Evolutionary conservation across 768 basidiomycete species (phyloP), one percentile per base, ranked within the genome.

Genomic region (Hygrocybe coccinea): DNA sequence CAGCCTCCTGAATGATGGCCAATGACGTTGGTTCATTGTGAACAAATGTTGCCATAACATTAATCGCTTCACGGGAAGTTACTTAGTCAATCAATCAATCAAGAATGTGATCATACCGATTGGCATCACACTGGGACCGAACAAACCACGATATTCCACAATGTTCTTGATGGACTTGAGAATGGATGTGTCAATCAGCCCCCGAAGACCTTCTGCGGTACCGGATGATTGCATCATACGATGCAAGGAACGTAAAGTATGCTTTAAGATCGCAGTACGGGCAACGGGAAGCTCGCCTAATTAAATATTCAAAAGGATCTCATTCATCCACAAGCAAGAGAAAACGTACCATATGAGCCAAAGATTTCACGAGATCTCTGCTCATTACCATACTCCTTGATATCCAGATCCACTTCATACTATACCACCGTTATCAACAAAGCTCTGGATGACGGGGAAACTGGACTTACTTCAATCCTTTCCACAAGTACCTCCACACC

Each of bases 1-100:
- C 84, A 24, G 85, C 81, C 69, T 99, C 97, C 70, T 99, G 97
- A 19, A 99, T 88, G 52, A 95, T 86, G 2, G 84, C 76, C 55
- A 99, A 74, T 14, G 92, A 97, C 0, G 95, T 97, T 6, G 97
- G 97, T 69, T 99, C 97, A 60, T 98, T 99, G 76, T 99, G 95
- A 8, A 98, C 86, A 70, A 97, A 97, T 0, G 93, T 93, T 12
- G 93, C 85, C 86, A 97, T 91, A 65, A 94, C 87, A 67, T 95
- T 93, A 75, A 95, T 91, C 4, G 91, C 93, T 91, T 59, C 14
- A 56, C 9, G 9, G 51, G 6, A 25, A 4, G 22, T 15, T 12
- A 34, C 14, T 45, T 59, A 33, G 53, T n/a, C 37, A 52, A 35
- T 29, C 29, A 46, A n/a, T 15, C 48, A 11, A 1, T 57, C 46